phyloP scores from a whole-genome alignment of 2,329 filamentous ascomycete genomes.

The Tympanopsis confertula region DNA sequence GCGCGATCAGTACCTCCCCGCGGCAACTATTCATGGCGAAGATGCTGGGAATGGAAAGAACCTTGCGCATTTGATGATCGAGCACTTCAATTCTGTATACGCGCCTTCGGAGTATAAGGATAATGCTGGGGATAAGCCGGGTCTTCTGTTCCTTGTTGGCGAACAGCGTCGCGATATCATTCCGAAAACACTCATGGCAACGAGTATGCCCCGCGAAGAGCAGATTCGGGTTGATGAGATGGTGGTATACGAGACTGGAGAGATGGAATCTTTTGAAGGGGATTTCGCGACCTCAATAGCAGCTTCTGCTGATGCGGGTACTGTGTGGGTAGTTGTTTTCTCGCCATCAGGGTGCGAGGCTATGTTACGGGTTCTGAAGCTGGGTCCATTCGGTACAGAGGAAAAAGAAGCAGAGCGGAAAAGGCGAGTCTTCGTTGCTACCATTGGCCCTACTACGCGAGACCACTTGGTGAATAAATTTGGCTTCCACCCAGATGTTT shows the following conservation, averaged over 20 bases:
- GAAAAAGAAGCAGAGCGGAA: constrained; percentile 11
- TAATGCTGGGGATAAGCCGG: constrained; percentile 4
- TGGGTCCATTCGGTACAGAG: constrained; percentile 10
- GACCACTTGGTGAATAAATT: constrained; percentile 59
- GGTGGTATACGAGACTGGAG: constrained; percentile 59
- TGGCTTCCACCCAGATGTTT: constrained; percentile 63
- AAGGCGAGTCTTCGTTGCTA: constrained; percentile 56
- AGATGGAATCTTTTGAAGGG: constrained; percentile 65
- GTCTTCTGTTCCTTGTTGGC: constrained; percentile 48
- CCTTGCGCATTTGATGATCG: constrained; percentile 40
- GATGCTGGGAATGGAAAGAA: constrained; percentile 47
- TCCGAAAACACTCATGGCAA: constrained; percentile 40
- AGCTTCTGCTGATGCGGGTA: constrained; percentile 22
- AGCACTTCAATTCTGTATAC: constrained; percentile 39
- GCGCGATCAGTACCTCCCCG: constrained; percentile 18
- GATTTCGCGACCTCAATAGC: constrained; percentile 46
- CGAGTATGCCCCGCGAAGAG: constrained; percentile 17
- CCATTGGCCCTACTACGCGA: constrained; percentile 86
- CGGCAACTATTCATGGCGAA: constrained; percentile 35
- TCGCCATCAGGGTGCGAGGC: constrained; percentile 54
- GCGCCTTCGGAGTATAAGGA: too few relatives aligned
- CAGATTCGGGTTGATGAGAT: constrained; percentile 41
- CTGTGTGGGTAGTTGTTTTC: constrained; percentile 62
- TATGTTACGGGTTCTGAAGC: constrained; percentile 40
- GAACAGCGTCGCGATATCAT: constrained; percentile 53